phyloP scores from a whole-genome alignment of 2,329 filamentous ascomycete genomes.

The Boeremia exigua region DNA sequence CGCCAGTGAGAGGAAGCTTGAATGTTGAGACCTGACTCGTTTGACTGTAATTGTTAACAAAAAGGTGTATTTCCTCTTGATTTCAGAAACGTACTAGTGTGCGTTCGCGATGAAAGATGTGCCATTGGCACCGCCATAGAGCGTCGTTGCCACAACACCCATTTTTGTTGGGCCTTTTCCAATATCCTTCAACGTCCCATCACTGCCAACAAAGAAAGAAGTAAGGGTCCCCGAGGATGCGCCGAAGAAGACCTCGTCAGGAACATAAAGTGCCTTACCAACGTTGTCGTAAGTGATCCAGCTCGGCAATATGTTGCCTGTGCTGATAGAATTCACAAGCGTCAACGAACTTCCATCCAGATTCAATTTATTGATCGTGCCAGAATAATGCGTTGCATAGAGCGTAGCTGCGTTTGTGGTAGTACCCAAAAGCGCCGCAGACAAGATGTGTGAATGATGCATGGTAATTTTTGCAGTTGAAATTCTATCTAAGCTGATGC shows the following conservation, averaged over 20 bases:
- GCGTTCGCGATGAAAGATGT: conserved; percentile 40
- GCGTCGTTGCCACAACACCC: conserved; percentile 32
- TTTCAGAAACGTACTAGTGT: conserved; percentile 33
- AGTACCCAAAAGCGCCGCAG: conserved; percentile 31
- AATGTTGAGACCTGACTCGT: conserved; percentile 43
- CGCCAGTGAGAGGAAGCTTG: conserved; percentile 42
- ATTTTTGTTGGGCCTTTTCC: conserved; percentile 34
- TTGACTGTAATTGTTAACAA: conserved; percentile 20
- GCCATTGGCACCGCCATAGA: conserved; percentile 41
- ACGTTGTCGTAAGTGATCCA: conserved; percentile 41
- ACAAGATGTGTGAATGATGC: conserved; percentile 16
- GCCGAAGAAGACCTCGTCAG: conserved; percentile 35
- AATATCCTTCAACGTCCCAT: conserved; percentile 28
- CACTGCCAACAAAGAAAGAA: conserved; percentile 34
- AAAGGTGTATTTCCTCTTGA: background rate
- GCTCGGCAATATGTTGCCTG: conserved; percentile 34
- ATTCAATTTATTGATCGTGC: conserved; percentile 37
- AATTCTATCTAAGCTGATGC: too few species aligned
- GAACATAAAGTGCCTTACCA: conserved; percentile 34
- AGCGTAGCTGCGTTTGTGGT: conserved; percentile 35
- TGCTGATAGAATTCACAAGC: conserved; percentile 24
- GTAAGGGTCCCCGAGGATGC: conserved; percentile 27
- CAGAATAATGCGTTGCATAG: conserved; percentile 40
- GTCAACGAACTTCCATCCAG: conserved; percentile 34
- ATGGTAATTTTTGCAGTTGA: background rate